Evolutionary conservation across 2,329 filamentous ascomycete genomes (phyloP), one percentile per base, ranked within the genome.

Genomic region (Fusarium irregulare): DNA sequence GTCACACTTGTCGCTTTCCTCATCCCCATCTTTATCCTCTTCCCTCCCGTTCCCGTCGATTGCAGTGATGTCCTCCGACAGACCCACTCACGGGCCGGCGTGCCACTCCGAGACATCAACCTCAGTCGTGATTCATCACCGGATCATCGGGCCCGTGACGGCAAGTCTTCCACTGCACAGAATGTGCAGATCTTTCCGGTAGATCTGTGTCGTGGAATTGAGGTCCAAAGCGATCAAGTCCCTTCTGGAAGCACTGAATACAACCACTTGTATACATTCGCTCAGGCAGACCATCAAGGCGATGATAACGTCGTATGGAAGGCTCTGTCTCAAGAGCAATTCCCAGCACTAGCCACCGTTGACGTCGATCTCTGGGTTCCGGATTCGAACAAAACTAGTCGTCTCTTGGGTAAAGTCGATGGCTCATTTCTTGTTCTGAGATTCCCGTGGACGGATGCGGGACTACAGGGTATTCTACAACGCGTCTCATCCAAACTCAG

Each of bases 191-290:
- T 94, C 64, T 95, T 96, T 78, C 94, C 94, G 1, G 82, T 97
- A 78, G 95, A 97, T 81, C 93, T 92, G 60, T 97, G 93, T 78
- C 84, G 83, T 59, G 92, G 91, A 28, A 89, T 97, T 57, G 93
- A 96, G 80, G 80, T 97, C 48, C 81, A 87, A 54, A 82, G 85
- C 65, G 88, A 87, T 64, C 86, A 88, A 56, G 85, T 96, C 18
- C 80, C 93, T 47, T 82, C 88, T 8, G 88, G 88, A 4, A 93
- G 94, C 4, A 84, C 97, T 60, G 87, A 91, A 77, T 92, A 91
- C 78, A 94, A 98, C 80, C 88, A 93, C 8, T 87, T 95, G 72
- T 97, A 94, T 82, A 91, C 89, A 49, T 93, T 98, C 77, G 93
- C 92, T 3, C 91, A 94, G 78, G 83, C 68, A 44, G 32, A 40